phyloP scores from a whole-genome alignment of 192 early-diverging fungal species.

The Backusella parvicylindrica region DNA sequence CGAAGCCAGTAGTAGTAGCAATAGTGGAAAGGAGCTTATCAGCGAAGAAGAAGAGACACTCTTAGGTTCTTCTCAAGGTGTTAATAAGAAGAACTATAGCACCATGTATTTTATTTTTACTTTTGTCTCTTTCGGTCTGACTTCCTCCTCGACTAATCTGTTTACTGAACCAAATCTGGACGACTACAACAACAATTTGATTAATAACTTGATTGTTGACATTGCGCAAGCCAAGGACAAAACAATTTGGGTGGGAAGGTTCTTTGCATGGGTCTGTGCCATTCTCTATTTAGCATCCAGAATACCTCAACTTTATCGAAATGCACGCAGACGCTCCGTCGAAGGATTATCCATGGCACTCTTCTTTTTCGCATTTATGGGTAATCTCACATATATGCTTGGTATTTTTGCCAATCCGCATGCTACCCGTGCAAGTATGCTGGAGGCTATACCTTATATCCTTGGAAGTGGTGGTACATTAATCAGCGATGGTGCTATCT shows the following conservation, averaged over 20 bases:
- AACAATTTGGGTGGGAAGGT: constrained; percentile 43
- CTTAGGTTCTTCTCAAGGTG: background rate
- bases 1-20: background rate
- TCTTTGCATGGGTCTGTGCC: constrained; percentile 66
- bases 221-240: background rate
- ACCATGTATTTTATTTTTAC: background rate
- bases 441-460: constrained; percentile 49
- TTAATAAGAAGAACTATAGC: background rate
- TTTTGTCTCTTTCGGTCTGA: background rate
- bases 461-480: constrained; percentile 68
- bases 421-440: constrained; percentile 27
- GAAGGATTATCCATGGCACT: constrained; percentile 70
- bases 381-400: constrained; percentile 62
- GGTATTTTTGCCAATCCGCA: constrained; percentile 49
- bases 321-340: constrained; percentile 53
- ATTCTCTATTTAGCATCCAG: constrained; percentile 66
- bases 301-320: constrained; percentile 74
- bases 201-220: background rate
- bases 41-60: background rate
- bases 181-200: background rate
- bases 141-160: background rate
- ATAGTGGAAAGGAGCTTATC: background rate
- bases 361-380: constrained; percentile 71
- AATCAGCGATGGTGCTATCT: constrained; percentile 65
- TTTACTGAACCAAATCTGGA: background rate